Evolutionary conservation across 2,329 filamentous ascomycete species (phyloP).

Genomic region (Teratosphaeriaceae sp.): DNA sequence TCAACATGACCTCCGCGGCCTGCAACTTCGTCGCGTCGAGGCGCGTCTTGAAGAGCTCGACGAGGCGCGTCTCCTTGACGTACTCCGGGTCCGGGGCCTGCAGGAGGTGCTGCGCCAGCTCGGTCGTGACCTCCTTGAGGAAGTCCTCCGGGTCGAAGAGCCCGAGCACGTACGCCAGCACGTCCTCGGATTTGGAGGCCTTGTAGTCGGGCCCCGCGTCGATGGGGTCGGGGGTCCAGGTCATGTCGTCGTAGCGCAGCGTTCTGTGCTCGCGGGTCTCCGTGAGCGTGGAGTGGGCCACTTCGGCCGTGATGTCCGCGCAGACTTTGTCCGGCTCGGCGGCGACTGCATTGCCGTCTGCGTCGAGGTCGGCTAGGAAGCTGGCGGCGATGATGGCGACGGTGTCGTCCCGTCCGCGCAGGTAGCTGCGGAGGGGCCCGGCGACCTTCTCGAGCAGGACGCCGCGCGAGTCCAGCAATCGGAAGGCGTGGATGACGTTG

Average conservation of each 20-base stretch:
- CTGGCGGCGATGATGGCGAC: conserved; percentile 71
- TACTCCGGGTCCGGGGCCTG: conserved; percentile 58
- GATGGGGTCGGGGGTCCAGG: conserved; percentile 86
- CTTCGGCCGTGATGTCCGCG: conserved; percentile 59
- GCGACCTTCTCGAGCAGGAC: conserved; percentile 71
- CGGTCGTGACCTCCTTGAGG: conserved; percentile 85
- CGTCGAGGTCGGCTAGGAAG: conserved; percentile 57
- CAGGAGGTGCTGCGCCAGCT: conserved; percentile 75
- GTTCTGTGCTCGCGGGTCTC: conserved; percentile 50
- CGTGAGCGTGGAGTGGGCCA: conserved; percentile 55
- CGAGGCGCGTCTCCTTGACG: conserved; percentile 72
- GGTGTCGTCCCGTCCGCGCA: conserved; percentile 70
- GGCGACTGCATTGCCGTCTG: conserved; percentile 31
- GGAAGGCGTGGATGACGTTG: conserved; percentile 70
- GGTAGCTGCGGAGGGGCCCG: conserved; percentile 64
- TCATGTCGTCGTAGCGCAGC: conserved; percentile 85
- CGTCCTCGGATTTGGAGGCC: conserved; percentile 79
- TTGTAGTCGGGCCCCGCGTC: conserved; percentile 89
- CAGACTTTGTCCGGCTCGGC: conserved; percentile 45
- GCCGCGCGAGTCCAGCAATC: conserved; percentile 68
- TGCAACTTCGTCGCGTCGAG: conserved; percentile 83
- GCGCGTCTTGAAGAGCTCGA: conserved; percentile 79
- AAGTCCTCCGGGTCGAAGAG: conserved; percentile 90
- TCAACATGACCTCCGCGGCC: conserved; percentile 95
- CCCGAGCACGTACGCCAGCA: conserved; percentile 83